Evolutionary conservation across 2,329 filamentous ascomycete species (phyloP).

Genomic region (Cordyceps sp.): DNA sequence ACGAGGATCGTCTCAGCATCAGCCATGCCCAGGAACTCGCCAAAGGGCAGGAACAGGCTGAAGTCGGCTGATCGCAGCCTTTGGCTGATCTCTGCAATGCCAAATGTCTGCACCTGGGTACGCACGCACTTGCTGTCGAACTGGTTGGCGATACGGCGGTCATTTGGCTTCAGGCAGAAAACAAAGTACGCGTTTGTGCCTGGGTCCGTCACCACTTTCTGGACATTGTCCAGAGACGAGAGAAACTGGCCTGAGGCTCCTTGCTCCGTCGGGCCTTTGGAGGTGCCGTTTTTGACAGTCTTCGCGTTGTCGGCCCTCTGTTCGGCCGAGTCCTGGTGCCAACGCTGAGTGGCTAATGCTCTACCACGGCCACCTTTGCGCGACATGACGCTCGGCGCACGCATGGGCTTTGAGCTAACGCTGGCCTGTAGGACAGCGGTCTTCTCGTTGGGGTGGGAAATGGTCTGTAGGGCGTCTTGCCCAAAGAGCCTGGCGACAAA

Average conservation of each 20-base stretch:
- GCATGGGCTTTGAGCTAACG: constrained; percentile 85
- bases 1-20: constrained; percentile 75
- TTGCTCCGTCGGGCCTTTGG: constrained; percentile 37
- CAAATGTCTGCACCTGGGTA: constrained; percentile 84
- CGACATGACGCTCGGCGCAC: constrained; percentile 83
- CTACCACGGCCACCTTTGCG: constrained; percentile 42
- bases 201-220: constrained; percentile 63
- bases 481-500: constrained; percentile 86
- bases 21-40: constrained; percentile 80
- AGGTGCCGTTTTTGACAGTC: constrained; percentile 19
- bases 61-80: constrained; percentile 86
- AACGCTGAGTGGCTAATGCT: constrained; percentile 18
- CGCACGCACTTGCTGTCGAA: constrained; percentile 98
- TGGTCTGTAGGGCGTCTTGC: constrained; percentile 84
- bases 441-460: constrained; percentile 83
- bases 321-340: constrained; percentile 28
- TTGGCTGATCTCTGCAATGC: constrained; percentile 93
- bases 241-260: constrained; percentile 89
- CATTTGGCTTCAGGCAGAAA: constrained; percentile 94
- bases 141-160: constrained; percentile 91
- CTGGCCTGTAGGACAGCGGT: constrained; percentile 89
- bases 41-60: constrained; percentile 87
- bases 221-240: constrained; percentile 76
- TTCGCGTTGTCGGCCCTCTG: constrained; percentile 28
- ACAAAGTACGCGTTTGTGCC: constrained; percentile 91